Conservation (phyloP, 2,329 filamentous ascomycete species). For the Decorospora gaudefroyi region DNA sequence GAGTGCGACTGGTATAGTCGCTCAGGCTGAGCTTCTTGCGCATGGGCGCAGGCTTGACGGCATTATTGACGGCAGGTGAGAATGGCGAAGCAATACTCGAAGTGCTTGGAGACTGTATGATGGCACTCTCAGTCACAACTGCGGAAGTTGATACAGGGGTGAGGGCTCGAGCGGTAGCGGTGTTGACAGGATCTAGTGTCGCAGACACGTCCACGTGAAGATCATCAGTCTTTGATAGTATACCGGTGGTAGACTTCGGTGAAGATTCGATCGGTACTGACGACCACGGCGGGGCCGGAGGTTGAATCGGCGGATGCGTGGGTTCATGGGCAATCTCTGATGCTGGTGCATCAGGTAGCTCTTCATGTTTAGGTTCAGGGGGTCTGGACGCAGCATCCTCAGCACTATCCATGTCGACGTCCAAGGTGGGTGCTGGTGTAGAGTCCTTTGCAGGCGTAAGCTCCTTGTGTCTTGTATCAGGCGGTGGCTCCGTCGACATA, state of each 20-base stretch:
- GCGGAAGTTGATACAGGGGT: slow-evolving; percentile 34
- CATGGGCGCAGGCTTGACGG: slow-evolving; percentile 49
- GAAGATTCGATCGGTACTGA: slow-evolving; percentile 21
- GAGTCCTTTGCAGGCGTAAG: slow-evolving; percentile 32
- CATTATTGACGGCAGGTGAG: slow-evolving; percentile 49
- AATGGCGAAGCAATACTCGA: slow-evolving; percentile 36
- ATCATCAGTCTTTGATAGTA: slow-evolving; percentile 24
- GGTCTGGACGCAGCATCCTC: slow-evolving; percentile 19
- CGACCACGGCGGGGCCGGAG: slow-evolving; percentile 42
- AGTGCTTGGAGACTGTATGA: slow-evolving; percentile 39
- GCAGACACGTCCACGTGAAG: slow-evolving; percentile 40
- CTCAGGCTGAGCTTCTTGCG: slow-evolving; percentile 59
- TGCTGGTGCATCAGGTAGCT: slow-evolving; percentile 37
- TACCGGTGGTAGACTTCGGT: slow-evolving; percentile 15
- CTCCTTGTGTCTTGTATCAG: slow-evolving; percentile 26
- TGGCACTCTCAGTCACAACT: slow-evolving; percentile 21
- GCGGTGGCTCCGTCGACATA: slow-evolving; percentile 26
- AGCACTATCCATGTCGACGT: slow-evolving; percentile 27
- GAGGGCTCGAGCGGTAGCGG: slow-evolving; percentile 22
- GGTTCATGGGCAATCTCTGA: slow-evolving; percentile 24
- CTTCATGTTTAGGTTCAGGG: slow-evolving; percentile 32
- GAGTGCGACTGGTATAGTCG: slow-evolving; percentile 55
- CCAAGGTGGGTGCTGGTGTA: slow-evolving; percentile 20
- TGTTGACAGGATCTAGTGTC: slow-evolving; percentile 30
- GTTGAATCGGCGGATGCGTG: slow-evolving; percentile 40